phyloP scores from a whole-genome alignment of 1,139 yeast genomes.

The Zygoascus hellenicus region DNA sequence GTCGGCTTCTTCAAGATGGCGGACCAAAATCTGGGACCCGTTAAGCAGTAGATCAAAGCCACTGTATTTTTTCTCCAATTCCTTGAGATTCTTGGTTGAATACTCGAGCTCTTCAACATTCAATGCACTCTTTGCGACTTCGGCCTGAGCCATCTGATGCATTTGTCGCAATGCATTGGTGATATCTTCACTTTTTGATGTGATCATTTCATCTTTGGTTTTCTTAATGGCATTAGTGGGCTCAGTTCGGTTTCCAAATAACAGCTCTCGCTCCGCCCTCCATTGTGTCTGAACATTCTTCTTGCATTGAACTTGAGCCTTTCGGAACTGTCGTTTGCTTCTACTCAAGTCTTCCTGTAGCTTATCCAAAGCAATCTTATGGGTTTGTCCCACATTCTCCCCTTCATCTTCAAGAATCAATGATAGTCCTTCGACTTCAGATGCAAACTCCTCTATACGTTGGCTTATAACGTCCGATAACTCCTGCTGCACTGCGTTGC shows the following conservation, averaged over 20 bases:
- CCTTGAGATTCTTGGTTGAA: slow-evolving; percentile 48
- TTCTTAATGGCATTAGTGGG: slow-evolving; percentile 1
- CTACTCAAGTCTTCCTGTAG: slow-evolving; percentile 25
- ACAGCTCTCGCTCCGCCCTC: slow-evolving; percentile 24
- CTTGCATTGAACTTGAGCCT: slow-evolving; percentile 30
- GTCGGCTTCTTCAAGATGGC: slow-evolving; percentile 64
- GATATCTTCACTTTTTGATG: slow-evolving; percentile 48
- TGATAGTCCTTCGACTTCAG: slow-evolving; percentile 22
- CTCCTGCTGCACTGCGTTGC: slow-evolving; percentile 24
- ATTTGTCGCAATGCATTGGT: slow-evolving; percentile 50
- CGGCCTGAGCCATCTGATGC: slow-evolving; percentile 46
- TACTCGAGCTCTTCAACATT: slow-evolving; percentile 56
- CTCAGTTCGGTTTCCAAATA: slow-evolving; percentile 19
- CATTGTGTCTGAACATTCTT: slow-evolving; percentile 21
- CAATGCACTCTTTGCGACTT: slow-evolving; percentile 49
- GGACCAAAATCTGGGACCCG: slow-evolving; percentile 52
- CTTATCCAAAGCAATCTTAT: slow-evolving; percentile 23
- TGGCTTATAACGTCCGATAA: slow-evolving; percentile 28
- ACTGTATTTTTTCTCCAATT: slow-evolving; percentile 47
- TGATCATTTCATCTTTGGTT: slow-evolving; percentile 35
- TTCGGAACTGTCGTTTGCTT: slow-evolving; percentile 23
- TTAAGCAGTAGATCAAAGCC: slow-evolving; percentile 51
- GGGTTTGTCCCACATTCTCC: slow-evolving; percentile 8
- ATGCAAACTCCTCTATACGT: slow-evolving; percentile 26
- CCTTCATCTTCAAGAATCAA: slow-evolving; percentile 18